A percentile compares a stretch with the other conserved stretches of the same genome.
Conservation (phyloP, 2,329 filamentous ascomycete genomes). For the Colletotrichum neosansevieriae region DNA sequence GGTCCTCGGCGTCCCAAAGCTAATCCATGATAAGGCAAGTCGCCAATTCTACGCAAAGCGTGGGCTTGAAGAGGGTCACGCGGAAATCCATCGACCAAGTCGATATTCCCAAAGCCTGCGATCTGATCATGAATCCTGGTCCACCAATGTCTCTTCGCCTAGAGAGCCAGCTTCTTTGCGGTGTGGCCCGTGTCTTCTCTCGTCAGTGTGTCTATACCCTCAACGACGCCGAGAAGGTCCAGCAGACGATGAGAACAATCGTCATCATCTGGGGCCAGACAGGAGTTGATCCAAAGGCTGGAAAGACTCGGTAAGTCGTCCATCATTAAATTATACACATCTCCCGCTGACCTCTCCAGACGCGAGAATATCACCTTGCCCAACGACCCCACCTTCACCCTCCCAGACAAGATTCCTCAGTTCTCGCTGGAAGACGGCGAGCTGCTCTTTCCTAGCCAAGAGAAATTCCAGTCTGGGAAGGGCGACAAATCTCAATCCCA, state of each 20-base stretch:
- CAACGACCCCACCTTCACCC: constrained; percentile 86
- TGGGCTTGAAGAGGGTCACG: constrained; percentile 78
- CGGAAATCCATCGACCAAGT: constrained; percentile 91
- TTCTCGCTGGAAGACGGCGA: constrained; percentile 60
- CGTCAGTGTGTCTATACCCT: constrained; percentile 92
- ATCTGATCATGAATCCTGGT: constrained; percentile 84
- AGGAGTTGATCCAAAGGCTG: constrained; percentile 77
- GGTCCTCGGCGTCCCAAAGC: not conserved
- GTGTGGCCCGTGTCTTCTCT: constrained; percentile 84
- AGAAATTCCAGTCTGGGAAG: constrained; percentile 44
- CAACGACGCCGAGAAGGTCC: constrained; percentile 80
- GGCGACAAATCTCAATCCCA: constrained; percentile 53
- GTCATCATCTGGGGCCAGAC: constrained; percentile 60
- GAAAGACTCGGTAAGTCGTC: constrained; percentile 75
- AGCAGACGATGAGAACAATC: constrained; percentile 78
- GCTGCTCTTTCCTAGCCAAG: constrained; percentile 51
- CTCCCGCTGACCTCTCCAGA: constrained; percentile 76
- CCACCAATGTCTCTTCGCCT: constrained; percentile 91
- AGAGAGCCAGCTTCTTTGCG: constrained; percentile 89
- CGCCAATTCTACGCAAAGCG: constrained; percentile 81
- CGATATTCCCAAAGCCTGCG: constrained; percentile 86
- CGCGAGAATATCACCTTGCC: constrained; percentile 80
- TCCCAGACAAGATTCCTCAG: constrained; percentile 71
- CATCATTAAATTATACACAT: constrained; percentile 58
- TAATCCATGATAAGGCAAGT: constrained; percentile 76